Conservation (phyloP, 148 eudicot genomes). For the Chenopodium formosanum region DNA sequence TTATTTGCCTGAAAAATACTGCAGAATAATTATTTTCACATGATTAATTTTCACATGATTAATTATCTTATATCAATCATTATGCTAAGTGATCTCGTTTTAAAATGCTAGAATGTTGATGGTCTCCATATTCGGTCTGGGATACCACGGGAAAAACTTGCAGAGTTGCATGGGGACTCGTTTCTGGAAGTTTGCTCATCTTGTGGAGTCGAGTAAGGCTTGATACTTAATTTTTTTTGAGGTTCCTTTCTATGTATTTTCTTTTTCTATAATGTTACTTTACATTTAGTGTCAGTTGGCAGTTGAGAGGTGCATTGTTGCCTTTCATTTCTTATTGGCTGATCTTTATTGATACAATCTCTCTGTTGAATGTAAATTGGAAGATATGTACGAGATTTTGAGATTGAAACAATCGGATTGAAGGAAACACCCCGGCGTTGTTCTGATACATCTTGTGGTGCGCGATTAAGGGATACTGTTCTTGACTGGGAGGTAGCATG, state of each 20-base stretch:
- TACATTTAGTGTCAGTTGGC: slow-evolving; percentile 1
- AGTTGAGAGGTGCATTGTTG: not conserved
- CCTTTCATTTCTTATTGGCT: not conserved
- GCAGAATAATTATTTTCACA: not conserved
- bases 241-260: slow-evolving; percentile 2
- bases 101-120: slow-evolving; percentile 73
- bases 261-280: not conserved
- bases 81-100: slow-evolving; percentile 8
- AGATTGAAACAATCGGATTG: slow-evolving; percentile 91
- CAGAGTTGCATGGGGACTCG: slow-evolving; percentile 94
- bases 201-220: slow-evolving; percentile 84
- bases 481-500: slow-evolving; percentile 94
- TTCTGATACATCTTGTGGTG: slow-evolving; percentile 53
- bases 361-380: slow-evolving; percentile 27
- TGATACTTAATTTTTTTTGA: slow-evolving; percentile 18
- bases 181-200: slow-evolving; percentile 86
- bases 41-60: not conserved
- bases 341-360: not conserved
- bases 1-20: not conserved
- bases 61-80: slow-evolving; percentile 10
- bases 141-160: slow-evolving; percentile 75
- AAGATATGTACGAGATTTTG: slow-evolving; percentile 94
- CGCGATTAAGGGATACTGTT: slow-evolving; percentile 82
- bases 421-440: slow-evolving; percentile 87
- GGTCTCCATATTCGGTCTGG: slow-evolving; percentile 98